These are phyloP conservation scores for Fomitopsis schrenkii DNA, from an alignment of 1,284 basidiomycete genomes.

Conservation along the genomic window DNA sequence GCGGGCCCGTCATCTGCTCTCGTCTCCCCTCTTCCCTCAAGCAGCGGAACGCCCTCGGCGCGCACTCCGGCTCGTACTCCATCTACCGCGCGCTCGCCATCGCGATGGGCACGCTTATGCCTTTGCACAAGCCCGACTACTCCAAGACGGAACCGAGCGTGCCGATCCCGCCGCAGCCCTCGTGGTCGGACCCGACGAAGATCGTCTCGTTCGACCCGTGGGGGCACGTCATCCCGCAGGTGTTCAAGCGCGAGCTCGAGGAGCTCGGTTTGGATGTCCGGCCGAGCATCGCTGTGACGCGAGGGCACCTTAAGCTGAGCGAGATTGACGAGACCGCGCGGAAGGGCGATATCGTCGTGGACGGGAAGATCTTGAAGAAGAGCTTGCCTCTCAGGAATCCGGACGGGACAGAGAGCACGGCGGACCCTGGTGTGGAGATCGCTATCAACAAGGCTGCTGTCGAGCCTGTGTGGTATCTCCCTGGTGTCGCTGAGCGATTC, in stretches of 20 bases:
- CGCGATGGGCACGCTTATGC: constrained; percentile 85
- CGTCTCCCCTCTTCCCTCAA: constrained; percentile 85
- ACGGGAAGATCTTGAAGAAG: constrained; percentile 81
- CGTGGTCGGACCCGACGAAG: constrained; percentile 80
- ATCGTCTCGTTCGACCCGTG: constrained; percentile 95
- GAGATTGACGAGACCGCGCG: constrained; percentile 85
- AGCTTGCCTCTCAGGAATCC: constrained; percentile 54
- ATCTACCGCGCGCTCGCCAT: constrained; percentile 93
- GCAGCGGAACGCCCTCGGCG: constrained; percentile 90
- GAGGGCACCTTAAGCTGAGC: constrained; percentile 84
- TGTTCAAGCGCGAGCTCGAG: constrained; percentile 69
- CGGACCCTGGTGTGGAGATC: constrained; percentile 84
- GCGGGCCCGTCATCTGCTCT: constrained; percentile 90
- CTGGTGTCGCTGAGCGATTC: constrained; percentile 88
- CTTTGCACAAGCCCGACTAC: constrained; percentile 85
- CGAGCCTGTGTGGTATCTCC: constrained; percentile 93
- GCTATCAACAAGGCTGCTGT: constrained; percentile 85
- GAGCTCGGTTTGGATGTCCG: constrained; percentile 70
- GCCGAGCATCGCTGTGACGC: constrained; percentile 91
- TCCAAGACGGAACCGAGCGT: constrained; percentile 88
- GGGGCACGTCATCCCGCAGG: constrained; percentile 85
- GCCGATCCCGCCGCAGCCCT: constrained; percentile 72
- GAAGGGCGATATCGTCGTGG: constrained; percentile 71
- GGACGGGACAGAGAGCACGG: constrained; percentile 55
- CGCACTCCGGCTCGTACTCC: constrained; percentile 91